Conservation (phyloP, 2,329 filamentous ascomycete genomes). For the Alternaria rosae region DNA sequence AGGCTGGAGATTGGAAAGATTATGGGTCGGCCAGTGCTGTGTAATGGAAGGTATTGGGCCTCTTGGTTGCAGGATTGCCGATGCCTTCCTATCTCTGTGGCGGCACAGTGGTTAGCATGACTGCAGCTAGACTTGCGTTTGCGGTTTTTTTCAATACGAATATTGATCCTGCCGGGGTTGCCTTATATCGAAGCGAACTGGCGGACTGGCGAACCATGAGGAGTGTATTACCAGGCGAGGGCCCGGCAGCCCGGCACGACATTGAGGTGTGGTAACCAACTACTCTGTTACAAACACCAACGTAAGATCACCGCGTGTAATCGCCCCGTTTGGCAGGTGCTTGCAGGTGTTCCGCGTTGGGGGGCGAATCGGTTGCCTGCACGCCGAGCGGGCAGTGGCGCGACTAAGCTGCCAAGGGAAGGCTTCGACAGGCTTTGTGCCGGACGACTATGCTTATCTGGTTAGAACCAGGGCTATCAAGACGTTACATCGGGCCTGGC, state of each 20-base stretch:
- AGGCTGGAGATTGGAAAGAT: background rate
- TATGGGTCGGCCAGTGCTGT: background rate
- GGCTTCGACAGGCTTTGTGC: slow-evolving; percentile 32
- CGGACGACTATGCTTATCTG: slow-evolving; percentile 19
- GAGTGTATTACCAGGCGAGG: background rate
- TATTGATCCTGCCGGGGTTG: slow-evolving; percentile 1
- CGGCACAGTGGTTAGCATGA: background rate
- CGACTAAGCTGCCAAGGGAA: slow-evolving; percentile 38
- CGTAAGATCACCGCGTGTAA: slow-evolving; percentile 28
- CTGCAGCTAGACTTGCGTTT: slow-evolving; percentile 6
- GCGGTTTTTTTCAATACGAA: background rate
- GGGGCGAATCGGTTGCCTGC: slow-evolving; percentile 9
- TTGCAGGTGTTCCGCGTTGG: slow-evolving; percentile 17
- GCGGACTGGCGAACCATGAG: slow-evolving; percentile 10
- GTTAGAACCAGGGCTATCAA: slow-evolving; percentile 29
- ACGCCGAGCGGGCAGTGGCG: slow-evolving; percentile 22
- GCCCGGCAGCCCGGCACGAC: slow-evolving; percentile 22
- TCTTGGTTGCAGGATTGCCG: background rate
- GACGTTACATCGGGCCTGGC: slow-evolving; percentile 42
- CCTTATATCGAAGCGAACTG: background rate
- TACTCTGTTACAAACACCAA: slow-evolving; percentile 20
- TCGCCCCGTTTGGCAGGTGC: slow-evolving; percentile 35
- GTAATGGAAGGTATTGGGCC: background rate
- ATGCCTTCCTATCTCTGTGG: slow-evolving; percentile 5
- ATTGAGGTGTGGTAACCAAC: slow-evolving; percentile 1